Evolutionary conservation across 257 asterid genomes (phyloP).

Genomic region (Verbena officinalis): DNA sequence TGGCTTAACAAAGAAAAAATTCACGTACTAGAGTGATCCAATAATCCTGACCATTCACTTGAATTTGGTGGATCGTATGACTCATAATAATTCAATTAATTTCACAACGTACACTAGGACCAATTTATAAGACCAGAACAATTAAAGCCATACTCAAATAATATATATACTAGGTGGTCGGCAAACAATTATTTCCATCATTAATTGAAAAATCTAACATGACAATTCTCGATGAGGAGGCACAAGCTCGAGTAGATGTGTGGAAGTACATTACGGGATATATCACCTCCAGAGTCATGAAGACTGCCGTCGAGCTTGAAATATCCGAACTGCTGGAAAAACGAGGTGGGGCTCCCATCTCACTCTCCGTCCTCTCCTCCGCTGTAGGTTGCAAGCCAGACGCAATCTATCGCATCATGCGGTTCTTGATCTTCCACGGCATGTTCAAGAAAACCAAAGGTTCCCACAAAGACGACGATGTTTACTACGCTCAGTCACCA

Average conservation of each 20-base stretch:
- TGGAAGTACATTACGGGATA: slow-evolving; percentile 54
- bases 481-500: slow-evolving; percentile 6
- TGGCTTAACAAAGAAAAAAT: too few species aligned
- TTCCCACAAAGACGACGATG: neutral
- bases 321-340: slow-evolving; percentile 45
- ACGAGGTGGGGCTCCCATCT: slow-evolving; percentile 25
- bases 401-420: slow-evolving; percentile 51
- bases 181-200: too few species aligned
- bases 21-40: too few species aligned
- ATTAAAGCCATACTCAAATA: too few species aligned
- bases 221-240: slow-evolving; percentile 25
- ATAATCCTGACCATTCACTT: too few species aligned
- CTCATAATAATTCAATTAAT: too few species aligned
- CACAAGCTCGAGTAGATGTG: slow-evolving; percentile 40
- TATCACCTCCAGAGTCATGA: slow-evolving; percentile 44
- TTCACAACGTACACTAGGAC: too few species aligned
- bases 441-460: slow-evolving; percentile 36
- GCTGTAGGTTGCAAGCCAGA: slow-evolving; percentile 39
- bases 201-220: too few species aligned
- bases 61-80: too few species aligned
- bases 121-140: too few species aligned
- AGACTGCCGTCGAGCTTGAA: slow-evolving; percentile 36
- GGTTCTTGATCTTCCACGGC: slow-evolving; percentile 46
- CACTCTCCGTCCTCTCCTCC: slow-evolving; percentile 41
- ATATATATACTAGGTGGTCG: too few species aligned